A percentile compares a stretch with the other conserved stretches of the same genome.
These are phyloP conservation scores for Bryoerythrophyllum caledonicum DNA, from an alignment of 225 moss, liverwort and hornwort species.

Conservation along the genomic window DNA sequence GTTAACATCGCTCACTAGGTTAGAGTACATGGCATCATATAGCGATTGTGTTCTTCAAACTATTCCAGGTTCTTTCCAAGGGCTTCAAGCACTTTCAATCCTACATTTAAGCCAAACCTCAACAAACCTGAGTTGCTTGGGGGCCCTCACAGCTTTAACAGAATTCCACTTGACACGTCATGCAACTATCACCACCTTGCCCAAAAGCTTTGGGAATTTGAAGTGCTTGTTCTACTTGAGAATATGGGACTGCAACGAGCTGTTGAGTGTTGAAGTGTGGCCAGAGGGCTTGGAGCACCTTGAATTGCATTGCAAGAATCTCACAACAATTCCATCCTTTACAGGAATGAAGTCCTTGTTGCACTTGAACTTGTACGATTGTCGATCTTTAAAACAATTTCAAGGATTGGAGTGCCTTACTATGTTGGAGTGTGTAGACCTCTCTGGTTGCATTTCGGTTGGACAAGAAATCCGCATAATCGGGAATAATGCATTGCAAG, in stretches of 20 bases:
- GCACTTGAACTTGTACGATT: rapidly evolving
- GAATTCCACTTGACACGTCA: rapidly evolving
- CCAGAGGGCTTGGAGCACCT: neutral
- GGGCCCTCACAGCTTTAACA: neutral
- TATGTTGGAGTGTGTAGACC: neutral
- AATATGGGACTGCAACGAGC: rapidly evolving
- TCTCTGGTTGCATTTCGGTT: neutral
- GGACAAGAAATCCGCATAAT: neutral
- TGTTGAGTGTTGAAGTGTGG: neutral
- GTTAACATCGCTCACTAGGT: neutral
- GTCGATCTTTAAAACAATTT: neutral
- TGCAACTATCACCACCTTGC: neutral
- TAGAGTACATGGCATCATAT: too few species aligned
- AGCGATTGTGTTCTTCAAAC: too few species aligned
- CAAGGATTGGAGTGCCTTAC: neutral
- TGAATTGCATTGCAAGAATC: neutral
- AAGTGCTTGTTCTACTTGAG: neutral
- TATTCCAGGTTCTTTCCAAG: neutral
- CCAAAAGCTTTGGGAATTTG: neutral
- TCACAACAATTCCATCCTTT: neutral
- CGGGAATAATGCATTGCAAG: neutral
- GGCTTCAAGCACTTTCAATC: neutral
- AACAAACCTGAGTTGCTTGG: neutral
- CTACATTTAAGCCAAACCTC: rapidly evolving
- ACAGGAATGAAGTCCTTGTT: neutral